Conservation (phyloP, 176 grass and related monocot genomes). For the Bromus sterilis region DNA sequence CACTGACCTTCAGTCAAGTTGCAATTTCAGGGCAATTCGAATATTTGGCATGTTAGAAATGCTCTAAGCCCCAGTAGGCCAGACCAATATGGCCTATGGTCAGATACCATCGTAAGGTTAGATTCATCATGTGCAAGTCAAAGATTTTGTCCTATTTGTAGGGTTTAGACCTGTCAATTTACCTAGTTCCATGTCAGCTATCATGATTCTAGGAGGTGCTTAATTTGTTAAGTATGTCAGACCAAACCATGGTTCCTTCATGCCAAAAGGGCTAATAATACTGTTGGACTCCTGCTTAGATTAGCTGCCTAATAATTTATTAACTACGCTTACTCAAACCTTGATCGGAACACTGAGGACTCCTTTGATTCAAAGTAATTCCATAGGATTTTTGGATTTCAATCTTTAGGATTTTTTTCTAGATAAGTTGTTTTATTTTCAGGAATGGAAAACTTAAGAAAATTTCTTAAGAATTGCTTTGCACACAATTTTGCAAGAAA, state of each 20-base stretch:
- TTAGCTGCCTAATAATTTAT: not conserved
- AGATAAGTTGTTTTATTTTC: too few species aligned
- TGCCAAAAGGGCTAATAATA: conserved; percentile 5
- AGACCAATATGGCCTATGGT: too few species aligned
- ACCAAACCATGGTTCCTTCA: not conserved
- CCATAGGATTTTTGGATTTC: not conserved
- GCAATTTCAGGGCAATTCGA: not conserved
- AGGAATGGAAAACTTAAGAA: not conserved
- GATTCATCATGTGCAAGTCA: not conserved
- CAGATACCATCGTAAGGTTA: not conserved
- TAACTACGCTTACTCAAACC: not conserved
- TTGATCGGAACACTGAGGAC: not conserved
- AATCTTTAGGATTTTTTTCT: not conserved
- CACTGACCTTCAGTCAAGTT: not conserved
- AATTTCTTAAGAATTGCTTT: not conserved
- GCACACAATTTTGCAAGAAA: not conserved
- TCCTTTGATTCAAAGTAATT: not conserved
- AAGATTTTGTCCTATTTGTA: not conserved
- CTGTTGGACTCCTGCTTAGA: not conserved
- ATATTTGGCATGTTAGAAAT: too few species aligned
- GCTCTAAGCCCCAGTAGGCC: too few species aligned
- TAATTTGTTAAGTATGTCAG: not conserved
- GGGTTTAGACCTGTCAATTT: not conserved
- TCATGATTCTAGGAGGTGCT: not conserved
- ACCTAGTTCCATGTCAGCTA: not conserved